Evolutionary conservation across 2,329 filamentous ascomycete genomes (phyloP), one percentile per base, ranked within the genome.

Genomic region (Apiospora rasikravindrae): DNA sequence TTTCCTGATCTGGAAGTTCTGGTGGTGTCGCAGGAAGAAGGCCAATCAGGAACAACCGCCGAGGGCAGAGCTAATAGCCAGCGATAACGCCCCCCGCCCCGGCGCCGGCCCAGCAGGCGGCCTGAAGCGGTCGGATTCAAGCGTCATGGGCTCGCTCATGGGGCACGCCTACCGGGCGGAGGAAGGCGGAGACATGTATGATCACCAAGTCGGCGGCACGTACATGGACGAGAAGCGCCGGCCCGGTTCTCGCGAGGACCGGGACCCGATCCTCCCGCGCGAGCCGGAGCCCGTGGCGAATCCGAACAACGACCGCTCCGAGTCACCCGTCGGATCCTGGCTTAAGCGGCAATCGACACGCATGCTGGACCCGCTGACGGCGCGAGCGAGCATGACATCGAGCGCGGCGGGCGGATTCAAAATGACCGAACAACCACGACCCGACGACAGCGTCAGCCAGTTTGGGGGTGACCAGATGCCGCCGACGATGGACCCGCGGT

Each of bases 81-180:
- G n/a, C 26, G 70, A 14, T 8, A 24, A 29, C 2, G 0, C 67
- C n/a, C 51, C 67, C n/a, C 51, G 67, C 42, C 24, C 67, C 14
- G 37, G 51, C 57, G 14, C 11, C 37, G 71, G 64, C 68, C 16
- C 40, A 2, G 19, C 4, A 2, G 26, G 40, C 37, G 26, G 40
- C n/a, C 24, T 53, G 47, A 40, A 22, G 33, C 22, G 68, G 61
- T 71, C 72, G 4, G 68, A 73, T 53, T 66, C 69, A 22, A 57
- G 72, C 29, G 69, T 69, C 29, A 66, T 73, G 68, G 61, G 71
- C 19, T 67, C 71, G 4, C 47, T 73, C 53, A 73, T 73, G 68
- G 33, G 22, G 14, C 51, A 49, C 4, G 70, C 45, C 0, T 73
- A 73, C 33, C 69, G 53, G 10, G 57, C 57, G 47, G 69, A 45